Conservation (phyloP, 1,284 basidiomycete species). For the Neonothopanus nambi region DNA sequence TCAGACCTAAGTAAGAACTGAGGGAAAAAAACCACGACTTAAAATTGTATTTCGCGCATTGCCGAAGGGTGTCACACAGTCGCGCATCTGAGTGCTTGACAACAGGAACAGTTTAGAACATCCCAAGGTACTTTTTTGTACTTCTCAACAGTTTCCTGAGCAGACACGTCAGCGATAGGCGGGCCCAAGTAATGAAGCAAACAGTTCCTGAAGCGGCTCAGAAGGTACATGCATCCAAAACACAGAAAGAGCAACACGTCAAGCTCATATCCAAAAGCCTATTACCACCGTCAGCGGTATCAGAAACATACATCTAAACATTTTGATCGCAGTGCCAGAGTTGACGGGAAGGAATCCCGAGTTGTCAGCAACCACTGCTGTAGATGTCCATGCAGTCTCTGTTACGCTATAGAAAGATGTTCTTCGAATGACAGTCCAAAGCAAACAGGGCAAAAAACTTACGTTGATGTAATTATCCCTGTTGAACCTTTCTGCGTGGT, state of each 20-base stretch:
- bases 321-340: conserved; percentile 12
- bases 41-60: no score
- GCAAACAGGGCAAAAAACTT: not conserved
- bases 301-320: no score
- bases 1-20: no score
- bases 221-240: not conserved
- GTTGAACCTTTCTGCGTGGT: conserved; percentile 16
- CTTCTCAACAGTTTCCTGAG: no score
- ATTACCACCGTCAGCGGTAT: not conserved
- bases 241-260: not conserved
- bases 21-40: no score
- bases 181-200: no score
- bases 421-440: not conserved
- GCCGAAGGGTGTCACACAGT: no score
- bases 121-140: no score
- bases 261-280: not conserved
- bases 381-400: conserved; percentile 13
- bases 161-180: no score
- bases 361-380: conserved; percentile 21
- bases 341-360: conserved; percentile 34
- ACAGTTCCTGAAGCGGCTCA: no score
- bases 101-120: no score
- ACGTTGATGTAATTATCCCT: conserved; percentile 18
- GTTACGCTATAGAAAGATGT: conserved; percentile 2
- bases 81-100: no score